Evolutionary conservation across 495 filamentous ascomycete species (phyloP).

Genomic region (Neurospora sp.): DNA sequence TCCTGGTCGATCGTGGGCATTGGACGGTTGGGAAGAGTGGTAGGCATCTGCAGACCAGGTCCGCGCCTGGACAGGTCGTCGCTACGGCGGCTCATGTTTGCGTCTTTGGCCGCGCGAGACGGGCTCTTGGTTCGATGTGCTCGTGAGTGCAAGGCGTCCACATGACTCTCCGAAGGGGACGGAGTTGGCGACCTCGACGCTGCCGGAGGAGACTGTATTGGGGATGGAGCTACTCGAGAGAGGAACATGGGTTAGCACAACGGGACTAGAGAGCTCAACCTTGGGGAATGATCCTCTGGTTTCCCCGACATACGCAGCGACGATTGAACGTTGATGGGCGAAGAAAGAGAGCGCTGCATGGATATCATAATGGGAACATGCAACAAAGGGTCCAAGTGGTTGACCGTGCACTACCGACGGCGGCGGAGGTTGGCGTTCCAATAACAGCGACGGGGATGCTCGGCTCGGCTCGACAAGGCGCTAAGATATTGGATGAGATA

Average conservation of each 20-base stretch:
- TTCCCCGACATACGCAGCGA: constrained; percentile 38
- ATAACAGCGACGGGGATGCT: not conserved
- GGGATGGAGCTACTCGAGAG: constrained; percentile 18
- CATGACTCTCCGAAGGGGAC: constrained; percentile 33
- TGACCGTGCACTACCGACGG: constrained; percentile 20
- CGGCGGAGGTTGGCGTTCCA: not conserved
- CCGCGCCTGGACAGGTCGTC: constrained; percentile 29
- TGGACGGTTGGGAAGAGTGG: constrained; percentile 24
- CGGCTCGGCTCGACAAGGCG: not conserved
- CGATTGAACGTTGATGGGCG: constrained; percentile 41
- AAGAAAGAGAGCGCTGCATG: constrained; percentile 45
- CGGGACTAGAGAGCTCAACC: constrained; percentile 1
- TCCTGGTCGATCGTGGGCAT: constrained; percentile 39
- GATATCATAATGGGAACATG: constrained; percentile 44
- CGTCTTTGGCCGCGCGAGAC: constrained; percentile 23
- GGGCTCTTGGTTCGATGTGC: constrained; percentile 36
- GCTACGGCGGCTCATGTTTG: constrained; percentile 23
- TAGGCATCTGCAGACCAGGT: constrained; percentile 27
- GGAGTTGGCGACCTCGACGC: constrained; percentile 34
- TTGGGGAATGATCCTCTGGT: constrained; percentile 1
- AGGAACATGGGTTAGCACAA: not conserved
- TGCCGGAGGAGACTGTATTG: constrained; percentile 15
- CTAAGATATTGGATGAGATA: not conserved
- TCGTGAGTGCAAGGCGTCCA: constrained; percentile 30
- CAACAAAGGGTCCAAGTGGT: constrained; percentile 16